phyloP scores from a whole-genome alignment of 441 rosid genomes.

The Omphalea diandra region DNA sequence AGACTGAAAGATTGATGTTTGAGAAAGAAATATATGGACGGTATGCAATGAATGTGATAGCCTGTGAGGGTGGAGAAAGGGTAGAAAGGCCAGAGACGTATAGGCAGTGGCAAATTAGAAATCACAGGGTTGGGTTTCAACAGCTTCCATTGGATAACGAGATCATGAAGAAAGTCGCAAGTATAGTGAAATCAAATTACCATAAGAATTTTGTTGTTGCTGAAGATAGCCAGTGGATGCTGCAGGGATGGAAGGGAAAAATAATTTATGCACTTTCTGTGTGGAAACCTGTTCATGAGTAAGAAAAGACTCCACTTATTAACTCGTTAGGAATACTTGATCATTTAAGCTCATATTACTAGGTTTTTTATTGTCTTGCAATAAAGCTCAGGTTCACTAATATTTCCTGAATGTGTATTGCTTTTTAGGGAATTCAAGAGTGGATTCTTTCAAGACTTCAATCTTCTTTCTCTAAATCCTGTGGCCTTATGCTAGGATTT shows the following conservation, averaged over 20 bases:
- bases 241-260: constrained; percentile 92
- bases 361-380: not conserved
- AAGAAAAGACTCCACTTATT: not conserved
- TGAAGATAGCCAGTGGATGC: constrained; percentile 72
- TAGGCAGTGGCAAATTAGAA: constrained; percentile 76
- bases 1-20: constrained; percentile 45
- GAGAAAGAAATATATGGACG: constrained; percentile 42
- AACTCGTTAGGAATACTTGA: not conserved
- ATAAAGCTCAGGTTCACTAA: not conserved
- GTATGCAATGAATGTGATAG: constrained; percentile 45
- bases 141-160: constrained; percentile 48
- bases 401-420: not conserved
- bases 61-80: constrained; percentile 54
- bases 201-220: constrained; percentile 50
- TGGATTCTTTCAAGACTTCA: not conserved
- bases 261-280: constrained; percentile 61
- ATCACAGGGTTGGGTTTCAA: constrained; percentile 63
- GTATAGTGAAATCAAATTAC: constrained; percentile 30
- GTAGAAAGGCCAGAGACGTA: constrained; percentile 77
- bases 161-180: constrained; percentile 42
- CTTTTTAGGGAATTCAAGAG: not conserved
- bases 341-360: not conserved
- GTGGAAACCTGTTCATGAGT: constrained; percentile 45
- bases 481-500: too few relatives aligned
- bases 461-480: not conserved